Conservation (phyloP, 176 grass and related monocot species). For the Oropetium thomaeum region DNA sequence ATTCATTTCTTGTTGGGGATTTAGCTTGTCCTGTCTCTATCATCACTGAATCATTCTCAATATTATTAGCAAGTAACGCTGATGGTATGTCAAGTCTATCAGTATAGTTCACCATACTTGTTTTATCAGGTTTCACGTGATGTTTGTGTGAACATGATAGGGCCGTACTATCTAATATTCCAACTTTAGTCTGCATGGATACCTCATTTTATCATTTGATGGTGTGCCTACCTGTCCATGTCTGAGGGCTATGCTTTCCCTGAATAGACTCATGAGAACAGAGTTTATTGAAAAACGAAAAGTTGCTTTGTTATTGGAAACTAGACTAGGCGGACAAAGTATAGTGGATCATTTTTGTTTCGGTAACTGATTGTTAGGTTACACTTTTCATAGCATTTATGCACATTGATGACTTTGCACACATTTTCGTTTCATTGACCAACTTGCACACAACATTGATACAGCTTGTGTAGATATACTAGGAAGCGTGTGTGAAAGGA, state of each 20-base stretch:
- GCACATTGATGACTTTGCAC: neutral
- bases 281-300: conserved; percentile 3
- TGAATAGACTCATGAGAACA: conserved; percentile 11
- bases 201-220: neutral
- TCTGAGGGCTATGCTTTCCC: neutral
- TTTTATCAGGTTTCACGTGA: neutral
- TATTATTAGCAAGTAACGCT: neutral
- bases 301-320: neutral
- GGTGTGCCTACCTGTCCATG: neutral
- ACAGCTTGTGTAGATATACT: neutral
- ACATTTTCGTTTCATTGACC: neutral
- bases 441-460: neutral
- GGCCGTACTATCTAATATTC: neutral
- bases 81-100: neutral
- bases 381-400: too few species aligned
- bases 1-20: conserved; percentile 7
- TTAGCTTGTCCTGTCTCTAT: conserved; percentile 3
- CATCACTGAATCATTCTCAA: neutral
- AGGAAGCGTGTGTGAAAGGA: neutral
- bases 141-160: neutral
- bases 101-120: neutral
- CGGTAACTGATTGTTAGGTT: neutral
- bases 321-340: neutral
- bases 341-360: neutral
- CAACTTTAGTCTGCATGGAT: neutral